Conservation (phyloP, 805 yeast species). For the Monosporozyma servazzii region DNA sequence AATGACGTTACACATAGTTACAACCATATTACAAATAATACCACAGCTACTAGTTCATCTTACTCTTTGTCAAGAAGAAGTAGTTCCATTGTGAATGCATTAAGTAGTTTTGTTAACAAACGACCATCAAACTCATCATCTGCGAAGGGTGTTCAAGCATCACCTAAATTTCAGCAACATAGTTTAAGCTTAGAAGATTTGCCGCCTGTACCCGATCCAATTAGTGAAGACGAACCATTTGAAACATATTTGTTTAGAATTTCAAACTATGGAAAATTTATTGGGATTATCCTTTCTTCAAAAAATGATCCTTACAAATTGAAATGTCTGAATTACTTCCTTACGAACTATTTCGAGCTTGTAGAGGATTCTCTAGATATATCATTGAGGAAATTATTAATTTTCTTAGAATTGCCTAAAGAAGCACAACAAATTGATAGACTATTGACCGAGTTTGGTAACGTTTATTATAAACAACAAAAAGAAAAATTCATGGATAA, state of each 20-base stretch:
- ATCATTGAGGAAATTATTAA: slow-evolving; percentile 50
- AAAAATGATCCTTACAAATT: slow-evolving; percentile 22
- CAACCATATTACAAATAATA: neutral
- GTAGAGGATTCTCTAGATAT: slow-evolving; percentile 52
- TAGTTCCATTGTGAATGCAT: slow-evolving; percentile 31
- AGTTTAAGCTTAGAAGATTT: slow-evolving; percentile 12
- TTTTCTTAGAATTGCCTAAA: slow-evolving; percentile 51
- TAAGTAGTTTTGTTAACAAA: slow-evolving; percentile 31
- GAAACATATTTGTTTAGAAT: slow-evolving; percentile 23
- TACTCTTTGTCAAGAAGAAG: slow-evolving; percentile 25
- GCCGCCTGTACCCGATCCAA: slow-evolving; percentile 25
- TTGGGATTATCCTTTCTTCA: slow-evolving; percentile 25
- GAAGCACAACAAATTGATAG: slow-evolving; percentile 75
- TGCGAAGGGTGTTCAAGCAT: neutral
- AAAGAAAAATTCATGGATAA: slow-evolving; percentile 3
- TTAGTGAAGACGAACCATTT: slow-evolving; percentile 18
- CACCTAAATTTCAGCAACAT: neutral
- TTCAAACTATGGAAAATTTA: slow-evolving; percentile 26
- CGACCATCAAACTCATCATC: slow-evolving; percentile 19
- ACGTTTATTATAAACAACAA: slow-evolving; percentile 37
- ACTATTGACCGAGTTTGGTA: slow-evolving; percentile 48
- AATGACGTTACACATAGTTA: neutral
- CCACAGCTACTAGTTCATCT: slow-evolving; percentile 3
- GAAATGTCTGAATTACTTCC: slow-evolving; percentile 22
- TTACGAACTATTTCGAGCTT: slow-evolving; percentile 39